Base-by-base conservation (phyloP, 2,329 filamentous ascomycete genomes). In the Claviceps spartinae region DNA sequence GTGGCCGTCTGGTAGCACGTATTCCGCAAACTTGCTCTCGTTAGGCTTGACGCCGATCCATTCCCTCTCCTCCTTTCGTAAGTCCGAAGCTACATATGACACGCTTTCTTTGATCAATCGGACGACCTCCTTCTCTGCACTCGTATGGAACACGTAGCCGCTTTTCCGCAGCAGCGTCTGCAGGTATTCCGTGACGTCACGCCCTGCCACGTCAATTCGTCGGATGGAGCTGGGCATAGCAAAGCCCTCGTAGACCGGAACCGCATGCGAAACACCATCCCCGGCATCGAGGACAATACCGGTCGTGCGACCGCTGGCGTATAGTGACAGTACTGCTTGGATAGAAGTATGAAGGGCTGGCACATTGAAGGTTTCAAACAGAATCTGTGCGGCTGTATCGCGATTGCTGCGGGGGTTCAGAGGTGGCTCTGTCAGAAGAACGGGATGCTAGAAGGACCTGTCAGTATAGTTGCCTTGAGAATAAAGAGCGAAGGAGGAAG, bases 361-460 rank as follows among this genome's bases (percentile, higher is more conserved):
- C 11, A 97, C 91, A 65, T 97, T 97, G 77, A 97, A 97, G 2
- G 91, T 95, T 72, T 98, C 93, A 70, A 98, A 98, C 52, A 98
- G 82, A 58, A 98, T 94, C 69, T 98, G 93, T 43, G 93, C 93
- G 41, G 93, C 93, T 7, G 85, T 95, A 67, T 98, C 93, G 65
- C 93, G 88, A 72, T 98, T 97, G 68, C 86, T 85, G 68, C 90
- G 84, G 37, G 93, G 93, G 69, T 98, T 98, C 59, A 98, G 76
- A 42, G 93, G 93, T 48, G 93, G 88, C 70, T 98, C 93, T 55
- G 93, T 98, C 62, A 98, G 78, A 50, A 98, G 82, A 55, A 98
- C 91, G 45, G 93, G 93, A 69, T 98, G 93, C 84, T 90, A 45
- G 8, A 48, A 47, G 13, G 48, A 5, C 53, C 57, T 48, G 61